phyloP scores from a whole-genome alignment of 805 yeast species.

The Ogataea corticis region DNA sequence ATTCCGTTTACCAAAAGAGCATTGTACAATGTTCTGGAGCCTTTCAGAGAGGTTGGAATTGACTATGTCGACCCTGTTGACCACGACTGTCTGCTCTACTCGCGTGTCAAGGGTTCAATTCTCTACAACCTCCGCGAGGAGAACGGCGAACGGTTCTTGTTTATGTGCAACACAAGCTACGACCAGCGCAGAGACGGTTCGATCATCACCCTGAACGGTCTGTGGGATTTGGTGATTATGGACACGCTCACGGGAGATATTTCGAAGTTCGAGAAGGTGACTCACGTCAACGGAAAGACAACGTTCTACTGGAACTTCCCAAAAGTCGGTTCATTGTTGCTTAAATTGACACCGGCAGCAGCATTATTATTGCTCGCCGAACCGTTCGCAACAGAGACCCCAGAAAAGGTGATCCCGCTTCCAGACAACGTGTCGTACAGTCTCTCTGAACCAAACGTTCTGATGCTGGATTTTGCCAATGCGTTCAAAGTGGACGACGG shows the following conservation, averaged over 20 bases:
- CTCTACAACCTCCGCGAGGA: constrained; percentile 12
- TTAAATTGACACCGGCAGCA: constrained; percentile 7
- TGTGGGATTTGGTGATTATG: constrained; percentile 8
- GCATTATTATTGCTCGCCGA: background rate
- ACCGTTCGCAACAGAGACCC: background rate
- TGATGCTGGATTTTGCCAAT: constrained; percentile 11
- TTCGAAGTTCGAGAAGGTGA: constrained; percentile 1
- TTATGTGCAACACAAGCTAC: constrained; percentile 11
- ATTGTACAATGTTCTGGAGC: constrained; percentile 4
- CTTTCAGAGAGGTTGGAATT: constrained; percentile 11
- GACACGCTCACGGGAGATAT: constrained; percentile 8
- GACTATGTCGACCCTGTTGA: constrained; percentile 10
- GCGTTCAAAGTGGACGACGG: constrained; percentile 8
- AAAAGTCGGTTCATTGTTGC: constrained; percentile 7
- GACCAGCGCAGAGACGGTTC: constrained; percentile 7
- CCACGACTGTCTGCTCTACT: constrained; percentile 11
- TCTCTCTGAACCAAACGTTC: constrained; percentile 11
- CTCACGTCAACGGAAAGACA: constrained; percentile 2
- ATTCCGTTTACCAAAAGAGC: constrained; percentile 13
- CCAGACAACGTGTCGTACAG: constrained; percentile 3
- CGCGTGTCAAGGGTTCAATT: constrained; percentile 5
- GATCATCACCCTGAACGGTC: constrained; percentile 9
- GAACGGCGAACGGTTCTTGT: constrained; percentile 8
- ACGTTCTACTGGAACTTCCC: constrained; percentile 11
- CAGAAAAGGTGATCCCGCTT: background rate